Evolutionary conservation across 257 asterid genomes (phyloP).

Genomic region (Salvia hispanica): DNA sequence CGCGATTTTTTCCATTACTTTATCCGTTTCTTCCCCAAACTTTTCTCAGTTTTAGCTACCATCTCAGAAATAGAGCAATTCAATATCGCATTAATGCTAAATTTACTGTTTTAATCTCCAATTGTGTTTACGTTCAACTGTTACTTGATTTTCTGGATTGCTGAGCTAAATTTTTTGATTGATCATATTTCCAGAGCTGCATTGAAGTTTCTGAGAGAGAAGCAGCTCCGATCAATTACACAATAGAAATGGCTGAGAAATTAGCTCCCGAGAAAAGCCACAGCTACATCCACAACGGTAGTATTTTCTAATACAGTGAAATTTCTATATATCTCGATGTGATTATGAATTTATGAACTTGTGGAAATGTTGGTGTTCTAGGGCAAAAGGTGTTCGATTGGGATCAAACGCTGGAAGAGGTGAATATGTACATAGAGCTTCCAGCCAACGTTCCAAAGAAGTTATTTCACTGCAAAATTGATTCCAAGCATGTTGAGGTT

Average conservation of each 20-base stretch:
- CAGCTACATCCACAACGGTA: constrained; percentile 62
- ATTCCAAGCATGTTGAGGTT: constrained; percentile 81
- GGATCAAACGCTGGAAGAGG: constrained; percentile 98
- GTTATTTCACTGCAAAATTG: constrained; percentile 71
- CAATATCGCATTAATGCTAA: not conserved
- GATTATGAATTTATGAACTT: constrained; percentile 15
- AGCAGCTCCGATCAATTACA: not conserved
- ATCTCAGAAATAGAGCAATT: not conserved
- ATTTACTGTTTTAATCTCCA: not conserved
- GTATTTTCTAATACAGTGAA: not conserved
- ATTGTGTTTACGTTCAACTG: not conserved
- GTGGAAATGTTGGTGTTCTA: constrained; percentile 32
- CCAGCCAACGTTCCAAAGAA: constrained; percentile 87
- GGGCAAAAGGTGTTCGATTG: constrained; percentile 96
- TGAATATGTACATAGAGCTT: constrained; percentile 82
- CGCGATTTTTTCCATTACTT: not conserved
- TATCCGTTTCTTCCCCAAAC: too few relatives aligned
- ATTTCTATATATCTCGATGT: not conserved
- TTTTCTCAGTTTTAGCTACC: not conserved
- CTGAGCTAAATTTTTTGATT: constrained; percentile 8
- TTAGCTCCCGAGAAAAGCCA: constrained; percentile 52
- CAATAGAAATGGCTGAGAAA: constrained; percentile 73
- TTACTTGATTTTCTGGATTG: constrained; percentile 6
- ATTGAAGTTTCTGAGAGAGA: not conserved
- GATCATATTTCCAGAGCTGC: constrained; percentile 15